Evolutionary conservation across 2,329 filamentous ascomycete species (phyloP), one percentile per base, ranked within the genome.

Genomic region (Cladosporium cucumerinum): DNA sequence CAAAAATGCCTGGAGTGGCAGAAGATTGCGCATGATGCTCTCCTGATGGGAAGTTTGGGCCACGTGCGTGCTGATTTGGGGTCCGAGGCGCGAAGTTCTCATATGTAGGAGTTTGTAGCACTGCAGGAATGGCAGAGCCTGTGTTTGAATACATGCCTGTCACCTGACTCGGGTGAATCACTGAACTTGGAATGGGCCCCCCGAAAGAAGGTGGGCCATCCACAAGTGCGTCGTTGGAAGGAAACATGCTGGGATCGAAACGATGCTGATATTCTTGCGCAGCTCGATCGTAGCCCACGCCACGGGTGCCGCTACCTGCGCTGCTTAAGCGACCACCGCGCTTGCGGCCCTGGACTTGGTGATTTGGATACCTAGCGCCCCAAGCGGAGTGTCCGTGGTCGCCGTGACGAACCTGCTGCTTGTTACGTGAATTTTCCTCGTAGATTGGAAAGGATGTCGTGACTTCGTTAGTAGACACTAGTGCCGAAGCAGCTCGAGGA

Each of bases 271-370:
- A 16, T 7, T 54, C 48, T 39, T 46, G 49, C 25, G 39, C 25
- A 2, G 34, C 21, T 30, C 60, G 30, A 30, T 54, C 60, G 25
- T 46, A 39, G 49, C 51, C 28, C 21, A 2, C 51, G 23, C 51
- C 28, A 16, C 51, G 51, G 12, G 26, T 7, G 8, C 51, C 51
- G 26, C 30, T 21, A n/a, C 59, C 34, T 6, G 16, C 26, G 23
- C 32, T 43, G 21, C 48, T 25, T 4, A 43, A 30, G 16, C 23
- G 59, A 21, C 34, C 18, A 34, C 49, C 60, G 8, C 60, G 60
- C 34, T 62, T 62, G 34, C 60, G 49, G 21, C 60, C 25, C 11
- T 55, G 49, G 23, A 62, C 12, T n/a, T 55, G 60, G 18, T 39
- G 49, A 12, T 25, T 34, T 32, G 46, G 32, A 39, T 39, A 25